Evolutionary conservation across 108 stramenopile genomes (phyloP), one percentile per base, ranked within the genome.

Genomic region (Nitzschia sp.): DNA sequence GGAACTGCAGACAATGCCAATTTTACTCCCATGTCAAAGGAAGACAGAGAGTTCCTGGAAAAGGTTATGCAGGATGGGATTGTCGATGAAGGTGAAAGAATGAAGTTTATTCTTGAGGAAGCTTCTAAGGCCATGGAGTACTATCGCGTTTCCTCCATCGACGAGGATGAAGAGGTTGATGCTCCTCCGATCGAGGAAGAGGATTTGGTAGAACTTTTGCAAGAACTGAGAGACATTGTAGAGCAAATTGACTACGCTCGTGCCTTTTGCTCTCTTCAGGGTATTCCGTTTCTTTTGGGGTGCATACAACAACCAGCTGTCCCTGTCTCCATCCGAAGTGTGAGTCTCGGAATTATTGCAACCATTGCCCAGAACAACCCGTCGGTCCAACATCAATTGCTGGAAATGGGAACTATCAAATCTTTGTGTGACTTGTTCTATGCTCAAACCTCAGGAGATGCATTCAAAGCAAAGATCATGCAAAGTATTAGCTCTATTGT

Each of bases 171-270:
- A 10, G 50, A 60, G 12, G 61, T 46, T 15, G 80, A 75, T 51
- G 64, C 41, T 40, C 29, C 29, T 34, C 70, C 77, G 20, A 63
- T 69, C 17, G 39, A 70, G 15, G 80, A 79, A 57, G 83, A 79
- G 41, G 83, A 83, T 7, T 67, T 88, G 57, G 69, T 86, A 24
- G 87, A 88, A 2, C 66, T 89, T 24, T 68, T 94, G 22, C 82
- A 87, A 52, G 93, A 94, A 71, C 69, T 94, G 15, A 82, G 88
- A 39, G 93, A 94, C 64, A 88, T 94, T 69, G 93, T 94, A 39
- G 93, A 94, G 65, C 93, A 94, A 71, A 91, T 94, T 53, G 93
- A 94, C 65, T 94, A 81, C 62, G 93, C 93, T 7, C 77, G 84
- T 7, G 84, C 88, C 20, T 94, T 91, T 66, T 69, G 71, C 55